A percentile compares a stretch with the other conserved stretches of the same genome.
Conservation (phyloP, 306 rosid species). For the Quercus rubra region DNA sequence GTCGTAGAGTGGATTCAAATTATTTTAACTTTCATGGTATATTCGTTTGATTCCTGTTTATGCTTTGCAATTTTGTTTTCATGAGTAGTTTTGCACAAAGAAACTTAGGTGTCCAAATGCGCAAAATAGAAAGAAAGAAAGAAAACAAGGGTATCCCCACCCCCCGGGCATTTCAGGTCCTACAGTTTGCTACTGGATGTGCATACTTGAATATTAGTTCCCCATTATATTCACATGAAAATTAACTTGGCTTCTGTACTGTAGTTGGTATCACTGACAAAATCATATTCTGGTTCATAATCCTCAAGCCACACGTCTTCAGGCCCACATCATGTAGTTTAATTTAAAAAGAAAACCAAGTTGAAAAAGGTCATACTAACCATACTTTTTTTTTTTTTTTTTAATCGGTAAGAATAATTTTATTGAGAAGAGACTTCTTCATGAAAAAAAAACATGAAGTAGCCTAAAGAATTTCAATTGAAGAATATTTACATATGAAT, state of each 20-base stretch:
- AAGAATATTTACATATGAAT: too few relatives aligned
- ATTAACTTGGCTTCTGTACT: not conserved
- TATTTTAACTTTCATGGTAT: not conserved
- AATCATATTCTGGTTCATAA: not conserved
- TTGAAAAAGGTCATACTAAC: not conserved
- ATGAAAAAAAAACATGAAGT: too few relatives aligned
- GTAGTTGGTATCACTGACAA: not conserved
- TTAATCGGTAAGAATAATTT: too few relatives aligned
- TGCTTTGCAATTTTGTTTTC: not conserved
- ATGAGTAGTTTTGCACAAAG: not conserved
- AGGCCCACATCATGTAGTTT: too few relatives aligned
- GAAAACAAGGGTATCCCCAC: not conserved
- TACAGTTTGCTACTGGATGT: not conserved
- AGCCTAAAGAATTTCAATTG: too few relatives aligned
- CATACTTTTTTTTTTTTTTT: too few relatives aligned
- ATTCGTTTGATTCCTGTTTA: not conserved
- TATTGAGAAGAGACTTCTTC: too few relatives aligned
- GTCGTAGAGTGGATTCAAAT: slow-evolving; percentile 22
- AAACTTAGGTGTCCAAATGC: not conserved
- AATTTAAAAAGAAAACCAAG: not conserved
- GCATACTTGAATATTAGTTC: not conserved
- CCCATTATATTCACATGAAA: not conserved
- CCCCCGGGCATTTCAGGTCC: not conserved
- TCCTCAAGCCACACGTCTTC: not conserved
- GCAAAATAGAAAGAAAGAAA: not conserved